Evolutionary conservation across 306 rosid species (phyloP).

Genomic region (Casuarina equisetifolia): DNA sequence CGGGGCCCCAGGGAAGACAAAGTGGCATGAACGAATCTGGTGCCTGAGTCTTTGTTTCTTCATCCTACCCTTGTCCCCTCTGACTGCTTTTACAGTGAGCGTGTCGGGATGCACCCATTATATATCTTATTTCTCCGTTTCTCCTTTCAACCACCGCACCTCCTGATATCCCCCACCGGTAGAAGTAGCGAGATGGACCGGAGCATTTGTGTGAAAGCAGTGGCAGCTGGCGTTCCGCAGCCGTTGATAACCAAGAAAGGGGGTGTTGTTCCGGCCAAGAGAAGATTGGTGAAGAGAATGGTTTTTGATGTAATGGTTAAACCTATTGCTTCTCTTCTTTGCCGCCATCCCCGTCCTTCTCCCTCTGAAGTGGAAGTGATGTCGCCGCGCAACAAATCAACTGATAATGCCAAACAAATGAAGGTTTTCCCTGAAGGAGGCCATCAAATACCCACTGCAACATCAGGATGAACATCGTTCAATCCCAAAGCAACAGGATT

Average conservation of each 20-base stretch:
- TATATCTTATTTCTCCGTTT: too few species aligned
- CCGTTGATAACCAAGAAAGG: slow-evolving; percentile 31
- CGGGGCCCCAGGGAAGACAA: too few species aligned
- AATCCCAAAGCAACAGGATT: background rate
- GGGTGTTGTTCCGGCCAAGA: slow-evolving; percentile 30
- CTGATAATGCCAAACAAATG: background rate
- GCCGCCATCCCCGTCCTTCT: background rate
- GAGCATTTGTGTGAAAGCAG: background rate
- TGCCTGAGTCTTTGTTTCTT: too few species aligned
- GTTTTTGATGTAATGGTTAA: background rate
- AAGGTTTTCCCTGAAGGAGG: background rate
- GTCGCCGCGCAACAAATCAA: background rate
- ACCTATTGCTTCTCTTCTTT: background rate
- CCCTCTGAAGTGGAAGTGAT: background rate
- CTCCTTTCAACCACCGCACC: too few species aligned
- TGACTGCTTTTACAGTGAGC: too few species aligned
- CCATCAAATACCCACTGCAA: background rate
- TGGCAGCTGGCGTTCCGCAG: slow-evolving; percentile 8
- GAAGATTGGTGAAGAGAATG: slow-evolving; percentile 29
- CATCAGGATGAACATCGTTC: background rate
- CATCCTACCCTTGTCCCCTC: too few species aligned
- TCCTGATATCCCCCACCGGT: background rate
- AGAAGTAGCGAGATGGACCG: slow-evolving; percentile 13
- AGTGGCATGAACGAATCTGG: too few species aligned
- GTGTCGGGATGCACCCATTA: too few species aligned